Conservation (phyloP, 768 basidiomycete species). For the Auricularia sp. region DNA sequence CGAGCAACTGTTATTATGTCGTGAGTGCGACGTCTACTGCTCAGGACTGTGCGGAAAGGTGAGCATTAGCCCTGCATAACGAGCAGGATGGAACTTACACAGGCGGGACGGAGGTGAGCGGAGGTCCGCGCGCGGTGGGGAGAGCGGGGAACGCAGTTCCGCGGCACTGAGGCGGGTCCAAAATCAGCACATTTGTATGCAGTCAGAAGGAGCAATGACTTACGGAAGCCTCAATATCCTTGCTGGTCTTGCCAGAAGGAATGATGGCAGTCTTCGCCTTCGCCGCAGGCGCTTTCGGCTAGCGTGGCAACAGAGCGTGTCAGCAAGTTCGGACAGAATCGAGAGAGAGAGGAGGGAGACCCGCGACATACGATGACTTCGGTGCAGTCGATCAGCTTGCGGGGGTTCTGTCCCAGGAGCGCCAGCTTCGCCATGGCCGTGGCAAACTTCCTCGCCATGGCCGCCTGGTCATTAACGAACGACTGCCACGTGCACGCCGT, state of each 20-base stretch:
- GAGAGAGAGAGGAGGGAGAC: not conserved
- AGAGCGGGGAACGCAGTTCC: not conserved
- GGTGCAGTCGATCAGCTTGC: constrained; percentile 31
- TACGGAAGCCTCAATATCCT: not conserved
- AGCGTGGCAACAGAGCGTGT: not conserved
- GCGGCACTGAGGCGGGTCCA: not conserved
- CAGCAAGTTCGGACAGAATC: not conserved
- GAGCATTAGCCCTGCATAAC: too few relatives aligned
- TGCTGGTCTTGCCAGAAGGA: not conserved
- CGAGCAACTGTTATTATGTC: too few relatives aligned
- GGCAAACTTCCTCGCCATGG: constrained; percentile 27
- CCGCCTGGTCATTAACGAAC: constrained; percentile 24
- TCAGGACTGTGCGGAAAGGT: too few relatives aligned
- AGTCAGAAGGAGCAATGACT: not conserved
- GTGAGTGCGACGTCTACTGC: too few relatives aligned
- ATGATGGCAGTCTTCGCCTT: not conserved
- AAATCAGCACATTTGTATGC: not conserved
- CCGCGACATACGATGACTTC: constrained; percentile 24
- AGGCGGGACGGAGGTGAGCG: not conserved
- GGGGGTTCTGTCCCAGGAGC: constrained; percentile 29
- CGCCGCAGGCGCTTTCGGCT: not conserved
- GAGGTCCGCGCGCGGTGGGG: not conserved
- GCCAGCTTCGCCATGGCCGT: constrained; percentile 35
- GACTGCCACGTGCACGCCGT: constrained; percentile 26
- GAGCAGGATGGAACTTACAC: not conserved